These are phyloP conservation scores for Fremontodendron californicum DNA, from an alignment of 345 rosid species.

Conservation along the genomic window DNA sequence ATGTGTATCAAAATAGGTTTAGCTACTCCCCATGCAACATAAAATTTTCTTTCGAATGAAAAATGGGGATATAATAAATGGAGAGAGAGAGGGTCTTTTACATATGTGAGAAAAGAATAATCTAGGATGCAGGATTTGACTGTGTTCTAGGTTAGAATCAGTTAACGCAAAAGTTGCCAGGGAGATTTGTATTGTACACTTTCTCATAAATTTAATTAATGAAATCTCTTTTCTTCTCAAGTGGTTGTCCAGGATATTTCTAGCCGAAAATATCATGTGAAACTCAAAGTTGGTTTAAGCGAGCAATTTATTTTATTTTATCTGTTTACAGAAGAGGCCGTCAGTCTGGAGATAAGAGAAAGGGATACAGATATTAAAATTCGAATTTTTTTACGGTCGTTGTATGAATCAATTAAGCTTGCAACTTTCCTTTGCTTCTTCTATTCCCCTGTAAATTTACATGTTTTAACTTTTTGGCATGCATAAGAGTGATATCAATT, in stretches of 20 bases:
- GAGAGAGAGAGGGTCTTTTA: too few relatives aligned
- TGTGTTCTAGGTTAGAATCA: background rate
- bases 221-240: background rate
- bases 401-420: too few relatives aligned
- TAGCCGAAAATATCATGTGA: background rate
- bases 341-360: too few relatives aligned
- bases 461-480: background rate
- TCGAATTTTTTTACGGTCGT: too few relatives aligned
- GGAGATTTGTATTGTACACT: background rate
- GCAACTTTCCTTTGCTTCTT: background rate
- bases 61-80: background rate
- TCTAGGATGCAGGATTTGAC: background rate
- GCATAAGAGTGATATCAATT: background rate
- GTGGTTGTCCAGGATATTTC: background rate
- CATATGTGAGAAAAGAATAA: background rate
- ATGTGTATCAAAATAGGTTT: conserved; percentile 13
- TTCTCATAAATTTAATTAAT: background rate
- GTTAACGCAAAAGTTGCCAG: background rate
- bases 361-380: too few relatives aligned
- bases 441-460: background rate
- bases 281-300: background rate
- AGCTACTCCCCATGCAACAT: background rate
- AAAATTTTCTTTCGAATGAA: background rate
- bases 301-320: too few relatives aligned
- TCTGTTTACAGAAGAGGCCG: too few relatives aligned